These are phyloP conservation scores for Herpetomonas muscarum DNA, from an alignment of 208 protist species.

Conservation along the genomic window DNA sequence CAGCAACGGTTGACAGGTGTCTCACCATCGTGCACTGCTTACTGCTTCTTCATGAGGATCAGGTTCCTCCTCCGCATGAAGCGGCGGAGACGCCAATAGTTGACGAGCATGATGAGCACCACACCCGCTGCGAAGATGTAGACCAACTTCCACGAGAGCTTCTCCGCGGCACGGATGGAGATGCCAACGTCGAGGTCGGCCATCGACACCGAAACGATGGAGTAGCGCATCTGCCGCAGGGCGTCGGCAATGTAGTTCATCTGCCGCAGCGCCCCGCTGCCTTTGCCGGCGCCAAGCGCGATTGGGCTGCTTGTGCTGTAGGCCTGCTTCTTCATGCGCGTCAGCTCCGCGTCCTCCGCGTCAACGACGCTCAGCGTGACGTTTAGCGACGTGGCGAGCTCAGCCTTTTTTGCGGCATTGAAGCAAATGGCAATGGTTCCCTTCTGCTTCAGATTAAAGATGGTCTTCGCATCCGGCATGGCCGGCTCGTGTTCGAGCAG, in stretches of 20 bases:
- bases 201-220: slow-evolving; percentile 19
- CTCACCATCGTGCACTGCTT: background rate
- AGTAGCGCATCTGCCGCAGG: slow-evolving; percentile 18
- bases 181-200: slow-evolving; percentile 46
- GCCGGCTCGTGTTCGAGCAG: slow-evolving; percentile 62
- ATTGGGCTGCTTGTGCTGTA: slow-evolving; percentile 65
- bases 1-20: background rate
- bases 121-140: slow-evolving; percentile 41
- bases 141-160: slow-evolving; percentile 38
- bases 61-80: slow-evolving; percentile 16
- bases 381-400: slow-evolving; percentile 42
- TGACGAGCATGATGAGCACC: slow-evolving; percentile 17
- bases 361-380: slow-evolving; percentile 61
- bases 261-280: slow-evolving; percentile 54
- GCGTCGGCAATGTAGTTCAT: slow-evolving; percentile 58
- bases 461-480: slow-evolving; percentile 37
- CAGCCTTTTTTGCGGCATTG: slow-evolving; percentile 37
- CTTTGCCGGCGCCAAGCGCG: slow-evolving; percentile 45
- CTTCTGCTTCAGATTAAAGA: slow-evolving; percentile 27
- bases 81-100: slow-evolving; percentile 32
- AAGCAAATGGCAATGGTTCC: slow-evolving; percentile 68
- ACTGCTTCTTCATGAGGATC: slow-evolving; percentile 7
- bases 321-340: slow-evolving; percentile 54
- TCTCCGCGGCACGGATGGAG: slow-evolving; percentile 42
- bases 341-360: slow-evolving; percentile 66